Evolutionary conservation across 108 stramenopile genomes (phyloP), one percentile per base, ranked within the genome.

Genomic region (Cyclotella choctawhatcheeana): DNA sequence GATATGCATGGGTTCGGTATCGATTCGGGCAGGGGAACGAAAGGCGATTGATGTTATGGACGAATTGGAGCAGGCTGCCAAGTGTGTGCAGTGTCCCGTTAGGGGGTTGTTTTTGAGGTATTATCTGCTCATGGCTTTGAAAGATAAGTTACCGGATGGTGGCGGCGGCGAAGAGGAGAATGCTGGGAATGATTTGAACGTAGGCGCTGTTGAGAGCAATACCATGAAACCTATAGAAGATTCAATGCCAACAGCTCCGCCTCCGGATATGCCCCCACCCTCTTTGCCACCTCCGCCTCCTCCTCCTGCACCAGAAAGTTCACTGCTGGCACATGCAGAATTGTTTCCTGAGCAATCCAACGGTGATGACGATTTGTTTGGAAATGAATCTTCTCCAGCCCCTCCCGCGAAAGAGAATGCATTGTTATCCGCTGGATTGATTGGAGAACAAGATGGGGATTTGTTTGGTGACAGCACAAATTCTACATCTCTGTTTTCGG

Each of bases 81-180:
- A 97, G 72, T 98, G 98, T 59, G 99, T 99, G 20, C 99, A 99
- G 76, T 97, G 97, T 73, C 99, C 99, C 5, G 93, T 97, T 69
- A 83, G 99, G 20, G 99, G 99, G 53, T 85, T 99, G 45, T 99
- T 99, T 84, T 88, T 99, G 77, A 84, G 99, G 56, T 87, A 98
- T 82, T 99, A 96, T 79, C 84, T 99, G 64, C 68, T 97, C 40
- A 93, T 96, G 68, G 90, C 83, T 20, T 60, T 89, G 40, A 85
- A 92, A 50, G 96, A 97, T 83, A 94, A 93, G 74, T 87, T 99
- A 34, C 97, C 99, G 12, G 95, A 97, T 61, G 87, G 84, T 1
- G 83, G 85, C 29, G 51, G 72, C 30, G 84, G 85, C 17, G 89
- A 68, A 43, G 86, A 56, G 6, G 82, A 86, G 14, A 89, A 67